These are phyloP conservation scores for Cladosporium halotolerans DNA, from an alignment of 2,329 filamentous ascomycete genomes.

Conservation along the genomic window DNA sequence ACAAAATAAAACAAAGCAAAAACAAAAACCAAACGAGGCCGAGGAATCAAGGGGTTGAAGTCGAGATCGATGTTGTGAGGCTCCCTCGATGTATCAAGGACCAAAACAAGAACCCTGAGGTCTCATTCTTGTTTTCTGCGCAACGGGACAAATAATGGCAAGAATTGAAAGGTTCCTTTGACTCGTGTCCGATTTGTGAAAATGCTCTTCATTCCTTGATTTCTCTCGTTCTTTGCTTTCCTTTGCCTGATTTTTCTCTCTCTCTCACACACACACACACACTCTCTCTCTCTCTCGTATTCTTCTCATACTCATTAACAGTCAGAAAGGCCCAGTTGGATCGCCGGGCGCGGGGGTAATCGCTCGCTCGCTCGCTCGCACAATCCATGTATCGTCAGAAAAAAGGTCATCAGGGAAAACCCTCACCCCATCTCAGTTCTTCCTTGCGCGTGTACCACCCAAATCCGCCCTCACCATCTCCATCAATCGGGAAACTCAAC, in stretches of 20 bases:
- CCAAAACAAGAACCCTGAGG: no score
- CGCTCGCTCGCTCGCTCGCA: slow-evolving; percentile 35
- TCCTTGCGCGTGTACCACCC: slow-evolving; percentile 25
- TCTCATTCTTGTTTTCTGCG: no score
- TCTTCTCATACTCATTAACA: slow-evolving; percentile 47
- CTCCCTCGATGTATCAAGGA: no score
- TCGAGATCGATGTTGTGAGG: no score
- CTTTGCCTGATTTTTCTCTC: slow-evolving; percentile 14
- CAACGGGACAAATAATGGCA: no score
- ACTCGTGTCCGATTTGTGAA: neutral
- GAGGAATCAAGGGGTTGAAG: no score
- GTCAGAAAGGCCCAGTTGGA: neutral
- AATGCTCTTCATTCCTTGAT: neutral
- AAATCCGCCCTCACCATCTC: neutral
- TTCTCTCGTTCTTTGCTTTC: slow-evolving; percentile 6
- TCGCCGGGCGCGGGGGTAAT: slow-evolving; percentile 10
- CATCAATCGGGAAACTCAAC: neutral
- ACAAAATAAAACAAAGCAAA: no score
- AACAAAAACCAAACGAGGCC: no score
- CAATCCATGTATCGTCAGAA: no score
- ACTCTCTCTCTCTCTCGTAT: slow-evolving; percentile 44
- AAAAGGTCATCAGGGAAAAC: slow-evolving; percentile 14
- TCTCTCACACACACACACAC: neutral
- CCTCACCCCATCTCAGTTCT: slow-evolving; percentile 42
- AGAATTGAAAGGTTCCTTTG: no score